phyloP scores from a whole-genome alignment of 805 yeast genomes.

The Saccharomycopsis fodiens region DNA sequence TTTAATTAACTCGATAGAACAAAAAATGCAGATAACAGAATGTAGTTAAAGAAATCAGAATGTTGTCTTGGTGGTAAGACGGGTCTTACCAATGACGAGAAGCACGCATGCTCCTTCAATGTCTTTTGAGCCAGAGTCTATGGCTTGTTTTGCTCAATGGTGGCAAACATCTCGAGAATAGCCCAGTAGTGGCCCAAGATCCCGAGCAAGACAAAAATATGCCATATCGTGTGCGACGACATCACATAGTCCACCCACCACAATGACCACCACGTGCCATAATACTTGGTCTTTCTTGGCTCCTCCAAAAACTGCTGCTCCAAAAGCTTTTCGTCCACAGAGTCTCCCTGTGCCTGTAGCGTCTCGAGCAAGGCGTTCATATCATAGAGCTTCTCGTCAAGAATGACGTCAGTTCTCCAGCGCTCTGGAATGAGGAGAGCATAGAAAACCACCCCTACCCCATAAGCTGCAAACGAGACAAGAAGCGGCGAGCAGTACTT shows the following conservation, averaged over 20 bases:
- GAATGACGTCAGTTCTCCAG: slow-evolving; percentile 62
- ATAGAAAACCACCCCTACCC: slow-evolving; percentile 78
- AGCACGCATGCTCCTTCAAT: no score
- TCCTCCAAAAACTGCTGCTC: slow-evolving; percentile 34
- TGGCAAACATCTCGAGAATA: slow-evolving; percentile 55
- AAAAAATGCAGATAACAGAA: no score
- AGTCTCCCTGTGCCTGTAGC: slow-evolving; percentile 2
- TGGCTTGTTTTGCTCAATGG: slow-evolving; percentile 15
- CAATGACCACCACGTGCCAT: slow-evolving; percentile 40
- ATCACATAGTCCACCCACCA: slow-evolving; percentile 82
- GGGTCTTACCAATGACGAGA: no score
- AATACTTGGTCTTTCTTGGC: slow-evolving; percentile 31
- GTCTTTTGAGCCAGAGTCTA: no score
- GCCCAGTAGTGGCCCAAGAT: slow-evolving; percentile 85
- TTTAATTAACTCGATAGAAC: no score
- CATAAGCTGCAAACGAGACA: slow-evolving; percentile 67
- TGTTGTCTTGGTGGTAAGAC: no score
- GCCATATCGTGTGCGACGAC: slow-evolving; percentile 91
- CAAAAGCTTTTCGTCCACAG: slow-evolving; percentile 22
- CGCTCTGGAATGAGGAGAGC: slow-evolving; percentile 87
- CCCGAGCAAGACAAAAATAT: slow-evolving; percentile 81
- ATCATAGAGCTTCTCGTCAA: slow-evolving; percentile 39
- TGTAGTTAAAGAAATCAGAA: no score
- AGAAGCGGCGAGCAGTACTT: slow-evolving; percentile 58
- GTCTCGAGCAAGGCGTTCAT: slow-evolving; percentile 19